phyloP scores from a whole-genome alignment of 495 filamentous ascomycete genomes.

The Penicillium steckii region DNA sequence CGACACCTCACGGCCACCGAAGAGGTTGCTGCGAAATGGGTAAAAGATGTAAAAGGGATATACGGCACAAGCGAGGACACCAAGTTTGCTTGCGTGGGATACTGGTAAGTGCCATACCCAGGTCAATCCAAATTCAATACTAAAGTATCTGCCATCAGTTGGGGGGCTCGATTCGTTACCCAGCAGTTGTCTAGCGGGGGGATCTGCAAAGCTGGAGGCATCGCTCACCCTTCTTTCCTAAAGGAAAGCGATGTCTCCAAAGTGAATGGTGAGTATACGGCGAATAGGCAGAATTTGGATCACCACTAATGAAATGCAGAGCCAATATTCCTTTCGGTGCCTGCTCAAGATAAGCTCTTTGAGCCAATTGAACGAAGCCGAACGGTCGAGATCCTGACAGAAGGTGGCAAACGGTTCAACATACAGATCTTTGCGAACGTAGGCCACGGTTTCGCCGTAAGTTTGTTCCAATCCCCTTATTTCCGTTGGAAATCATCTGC shows the following conservation, averaged over 20 bases:
- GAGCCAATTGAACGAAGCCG: slow-evolving; percentile 2
- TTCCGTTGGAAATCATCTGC: neutral
- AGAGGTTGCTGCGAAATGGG: neutral
- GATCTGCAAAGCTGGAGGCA: slow-evolving; percentile 4
- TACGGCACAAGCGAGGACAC: neutral
- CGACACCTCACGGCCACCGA: neutral
- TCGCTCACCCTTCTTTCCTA: slow-evolving; percentile 5
- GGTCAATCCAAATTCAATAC: neutral
- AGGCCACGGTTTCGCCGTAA: slow-evolving; percentile 8
- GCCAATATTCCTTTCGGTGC: slow-evolving; percentile 9
- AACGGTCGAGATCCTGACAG: neutral
- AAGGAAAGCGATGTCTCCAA: neutral
- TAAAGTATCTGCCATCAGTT: slow-evolving; percentile 2
- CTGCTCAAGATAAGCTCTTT: slow-evolving; percentile 8
- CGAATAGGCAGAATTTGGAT: neutral
- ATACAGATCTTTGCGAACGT: slow-evolving; percentile 8
- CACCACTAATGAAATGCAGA: neutral
- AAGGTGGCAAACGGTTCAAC: neutral
- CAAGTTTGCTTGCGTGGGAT: slow-evolving; percentile 5
- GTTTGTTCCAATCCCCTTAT: slow-evolving; percentile 4
- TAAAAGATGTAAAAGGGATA: neutral
- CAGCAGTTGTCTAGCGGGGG: no score
- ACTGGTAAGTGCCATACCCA: neutral
- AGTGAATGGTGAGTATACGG: neutral
- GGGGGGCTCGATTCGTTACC: slow-evolving; percentile 4